Evolutionary conservation across 2,329 filamentous ascomycete species (phyloP).

Genomic region (Leptographium radiaticola): DNA sequence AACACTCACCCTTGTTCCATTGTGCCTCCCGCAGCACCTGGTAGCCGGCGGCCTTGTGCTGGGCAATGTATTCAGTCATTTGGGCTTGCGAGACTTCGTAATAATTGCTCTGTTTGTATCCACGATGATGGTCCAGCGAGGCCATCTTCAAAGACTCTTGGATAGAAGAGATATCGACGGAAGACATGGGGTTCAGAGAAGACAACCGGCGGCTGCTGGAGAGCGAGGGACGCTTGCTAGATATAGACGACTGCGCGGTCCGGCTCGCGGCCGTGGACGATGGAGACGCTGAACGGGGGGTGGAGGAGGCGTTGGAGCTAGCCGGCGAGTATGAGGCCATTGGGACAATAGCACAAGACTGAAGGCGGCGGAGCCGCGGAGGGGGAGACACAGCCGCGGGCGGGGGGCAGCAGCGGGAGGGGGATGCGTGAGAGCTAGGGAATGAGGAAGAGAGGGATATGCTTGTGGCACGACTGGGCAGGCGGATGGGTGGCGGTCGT

Average conservation of each 20-base stretch:
- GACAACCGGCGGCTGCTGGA: slow-evolving; percentile 36
- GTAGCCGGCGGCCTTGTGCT: slow-evolving; percentile 42
- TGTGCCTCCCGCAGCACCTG: slow-evolving; percentile 48
- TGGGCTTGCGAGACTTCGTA: slow-evolving; percentile 40
- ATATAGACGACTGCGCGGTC: slow-evolving; percentile 36
- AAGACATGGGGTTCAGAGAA: slow-evolving; percentile 40
- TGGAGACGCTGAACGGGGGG: slow-evolving; percentile 40
- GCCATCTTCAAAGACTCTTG: slow-evolving; percentile 49
- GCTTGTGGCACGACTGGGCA: slow-evolving; percentile 1
- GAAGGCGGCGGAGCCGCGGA: not conserved
- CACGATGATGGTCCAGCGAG: slow-evolving; percentile 45
- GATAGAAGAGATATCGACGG: slow-evolving; percentile 42
- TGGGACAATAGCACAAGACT: slow-evolving; percentile 17
- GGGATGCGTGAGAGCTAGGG: not conserved
- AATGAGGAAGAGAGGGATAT: not conserved
- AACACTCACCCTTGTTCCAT: slow-evolving; percentile 51
- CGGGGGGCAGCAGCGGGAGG: not conserved
- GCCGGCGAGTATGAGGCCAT: slow-evolving; percentile 33
- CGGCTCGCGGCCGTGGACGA: slow-evolving; percentile 32
- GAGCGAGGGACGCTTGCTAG: slow-evolving; percentile 37
- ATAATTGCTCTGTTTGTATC: slow-evolving; percentile 45
- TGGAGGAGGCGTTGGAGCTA: slow-evolving; percentile 37
- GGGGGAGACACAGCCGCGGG: not conserved
- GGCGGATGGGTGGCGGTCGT: not conserved
- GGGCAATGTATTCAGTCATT: slow-evolving; percentile 38